These are phyloP conservation scores for Trebouxiophyceae sp. DNA, from an alignment of 163 green algal species.

Conservation along the genomic window DNA sequence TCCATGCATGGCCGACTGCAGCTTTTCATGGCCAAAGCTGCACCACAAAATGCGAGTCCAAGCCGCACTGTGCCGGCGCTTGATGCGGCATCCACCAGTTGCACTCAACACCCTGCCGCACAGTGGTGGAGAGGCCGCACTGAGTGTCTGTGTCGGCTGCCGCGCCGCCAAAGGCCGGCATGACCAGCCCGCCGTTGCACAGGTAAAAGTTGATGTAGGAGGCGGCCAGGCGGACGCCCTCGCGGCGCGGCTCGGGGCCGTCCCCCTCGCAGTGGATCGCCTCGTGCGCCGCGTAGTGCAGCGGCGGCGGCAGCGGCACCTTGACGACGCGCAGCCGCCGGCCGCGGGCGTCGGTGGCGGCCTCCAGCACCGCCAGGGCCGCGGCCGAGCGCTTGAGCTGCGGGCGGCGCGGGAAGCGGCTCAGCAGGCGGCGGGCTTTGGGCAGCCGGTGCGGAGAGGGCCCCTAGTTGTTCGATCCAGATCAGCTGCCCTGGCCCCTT, in stretches of 20 bases:
- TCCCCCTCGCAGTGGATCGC: conserved; percentile 1
- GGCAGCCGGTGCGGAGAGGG: no score
- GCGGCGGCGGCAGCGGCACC: conserved; percentile 46
- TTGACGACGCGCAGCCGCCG: conserved; percentile 58
- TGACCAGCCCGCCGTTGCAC: conserved; percentile 51
- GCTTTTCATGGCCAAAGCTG: background rate
- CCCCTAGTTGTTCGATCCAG: no score
- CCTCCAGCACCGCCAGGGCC: conserved; percentile 42
- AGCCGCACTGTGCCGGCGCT: background rate
- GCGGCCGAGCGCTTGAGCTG: conserved; percentile 38
- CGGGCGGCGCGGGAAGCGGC: no score
- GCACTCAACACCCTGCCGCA: no score
- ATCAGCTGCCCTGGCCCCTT: no score
- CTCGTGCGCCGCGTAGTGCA: conserved; percentile 36
- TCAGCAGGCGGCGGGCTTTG: no score
- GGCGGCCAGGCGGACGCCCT: conserved; percentile 41
- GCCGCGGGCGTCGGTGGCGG: conserved; percentile 52
- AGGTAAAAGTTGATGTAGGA: conserved; percentile 79
- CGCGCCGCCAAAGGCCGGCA: conserved; percentile 34
- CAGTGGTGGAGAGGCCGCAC: background rate
- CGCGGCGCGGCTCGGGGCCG: conserved; percentile 14
- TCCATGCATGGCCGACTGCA: background rate
- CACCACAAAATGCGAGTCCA: background rate
- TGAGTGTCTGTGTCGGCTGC: conserved; percentile 12
- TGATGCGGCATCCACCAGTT: no score